phyloP scores from a whole-genome alignment of 2,329 filamentous ascomycete genomes.

The Phyllosticta citribraziliensis region DNA sequence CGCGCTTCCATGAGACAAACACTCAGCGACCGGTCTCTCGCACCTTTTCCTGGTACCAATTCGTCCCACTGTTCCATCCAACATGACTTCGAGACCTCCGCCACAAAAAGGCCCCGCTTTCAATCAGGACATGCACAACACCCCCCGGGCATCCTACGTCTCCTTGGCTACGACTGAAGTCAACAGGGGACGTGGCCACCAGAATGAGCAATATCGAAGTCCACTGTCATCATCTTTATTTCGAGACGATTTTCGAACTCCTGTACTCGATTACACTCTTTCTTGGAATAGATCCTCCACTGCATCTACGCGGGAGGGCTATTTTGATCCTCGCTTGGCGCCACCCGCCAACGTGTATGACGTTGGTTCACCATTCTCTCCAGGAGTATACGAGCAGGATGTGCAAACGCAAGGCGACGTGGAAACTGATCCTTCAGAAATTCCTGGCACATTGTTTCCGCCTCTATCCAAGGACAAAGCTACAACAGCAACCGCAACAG shows the following conservation, averaged over 20 bases:
- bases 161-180: background rate
- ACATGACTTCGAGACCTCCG: background rate
- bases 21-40: background rate
- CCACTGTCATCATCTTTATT: background rate
- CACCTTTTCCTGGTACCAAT: background rate
- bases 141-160: slow-evolving; percentile 2
- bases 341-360: background rate
- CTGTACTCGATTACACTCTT: background rate
- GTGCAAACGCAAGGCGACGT: background rate
- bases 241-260: background rate
- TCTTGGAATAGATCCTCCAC: slow-evolving; percentile 14
- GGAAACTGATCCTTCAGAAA: background rate
- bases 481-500: background rate
- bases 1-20: background rate
- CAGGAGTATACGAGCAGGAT: background rate
- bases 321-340: background rate
- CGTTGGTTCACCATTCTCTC: background rate
- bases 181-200: background rate
- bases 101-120: background rate
- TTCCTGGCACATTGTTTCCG: background rate
- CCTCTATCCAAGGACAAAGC: background rate
- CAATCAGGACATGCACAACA: slow-evolving; percentile 1
- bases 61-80: background rate
- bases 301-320: background rate
- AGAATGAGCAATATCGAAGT: background rate